phyloP scores from a whole-genome alignment of 768 basidiomycete genomes.

The Suillus luteus region DNA sequence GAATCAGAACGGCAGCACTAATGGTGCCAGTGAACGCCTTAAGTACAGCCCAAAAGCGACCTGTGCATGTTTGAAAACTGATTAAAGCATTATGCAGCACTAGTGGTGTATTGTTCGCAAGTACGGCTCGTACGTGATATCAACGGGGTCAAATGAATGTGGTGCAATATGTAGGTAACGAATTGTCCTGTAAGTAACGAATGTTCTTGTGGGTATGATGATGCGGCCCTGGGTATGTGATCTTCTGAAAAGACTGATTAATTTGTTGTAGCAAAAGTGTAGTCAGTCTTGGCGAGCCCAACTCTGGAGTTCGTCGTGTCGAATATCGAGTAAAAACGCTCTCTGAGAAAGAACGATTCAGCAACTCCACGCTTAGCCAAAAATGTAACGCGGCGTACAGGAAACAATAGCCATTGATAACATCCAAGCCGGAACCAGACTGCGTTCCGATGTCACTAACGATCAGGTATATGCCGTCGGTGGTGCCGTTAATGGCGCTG shows the following conservation, averaged over 20 bases:
- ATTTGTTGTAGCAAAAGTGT: conserved; percentile 22
- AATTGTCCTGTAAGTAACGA: neutral
- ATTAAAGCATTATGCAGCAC: too few relatives aligned
- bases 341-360: neutral
- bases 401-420: conserved; percentile 2
- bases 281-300: conserved; percentile 36
- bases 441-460: conserved; percentile 24
- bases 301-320: conserved; percentile 34
- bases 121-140: neutral
- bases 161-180: neutral
- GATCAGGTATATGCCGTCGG: conserved; percentile 8
- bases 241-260: neutral
- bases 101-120: neutral
- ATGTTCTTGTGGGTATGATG: neutral
- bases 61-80: neutral
- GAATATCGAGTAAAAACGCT: conserved; percentile 41
- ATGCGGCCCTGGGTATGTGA: neutral
- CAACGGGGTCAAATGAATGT: neutral
- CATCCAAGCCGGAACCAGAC: conserved; percentile 32
- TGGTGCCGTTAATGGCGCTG: conserved; percentile 32
- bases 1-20: too few relatives aligned
- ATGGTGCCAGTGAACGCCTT: too few relatives aligned
- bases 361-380: conserved; percentile 10
- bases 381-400: conserved; percentile 5
- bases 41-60: too few relatives aligned